Evolutionary conservation across 768 basidiomycete species (phyloP), one percentile per base, ranked within the genome.

Genomic region (Asterophora lycoperdoides): DNA sequence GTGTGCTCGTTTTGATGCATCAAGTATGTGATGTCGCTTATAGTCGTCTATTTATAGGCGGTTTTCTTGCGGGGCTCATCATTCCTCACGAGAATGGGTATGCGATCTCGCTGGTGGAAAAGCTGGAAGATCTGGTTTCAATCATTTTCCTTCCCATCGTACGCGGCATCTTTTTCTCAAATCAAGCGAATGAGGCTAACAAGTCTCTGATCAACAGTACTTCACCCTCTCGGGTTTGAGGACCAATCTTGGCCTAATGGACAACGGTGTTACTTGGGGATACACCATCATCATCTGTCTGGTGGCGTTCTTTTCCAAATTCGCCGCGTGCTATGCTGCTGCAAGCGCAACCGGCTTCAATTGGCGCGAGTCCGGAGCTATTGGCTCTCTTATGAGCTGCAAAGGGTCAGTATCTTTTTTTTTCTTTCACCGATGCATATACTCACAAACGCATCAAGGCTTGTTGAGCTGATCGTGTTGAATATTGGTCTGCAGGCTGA

Each of bases 391-490:
- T 19, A 96, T 96, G 93, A 81, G 81, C 64, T 92, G 89, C 71
- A 90, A 95, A 68, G 90, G 89, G 85, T 86, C 50, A 40, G 77
- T 66, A 15, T 3, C 11, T 37, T 46, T 49, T 20, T 39, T 15
- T 26, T 29, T 33, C 28, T 41, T 1, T 9, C 44, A 8, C 17
- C 3, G n/a, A 32, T 41, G 15, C n/a, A 10, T 13, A 41, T 14
- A 33, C 30, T 46, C 13, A 55, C 15, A 7, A 5, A 1, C 39
- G 20, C 8, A 18, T n/a, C 33, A 20, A 83, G 81, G 29, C 70
- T 83, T 17, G 90, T 93, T 19, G 92, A 94, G 63, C 80, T 94
- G 23, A 93, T 96, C 54, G 92, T 93, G 7, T 79, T 94, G 60
- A 96, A 96, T 61, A 83, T 94, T 54, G 93, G 93, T 42, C 73